phyloP scores from a whole-genome alignment of 176 grass and related monocot genomes.

The Oryza glumipatula region DNA sequence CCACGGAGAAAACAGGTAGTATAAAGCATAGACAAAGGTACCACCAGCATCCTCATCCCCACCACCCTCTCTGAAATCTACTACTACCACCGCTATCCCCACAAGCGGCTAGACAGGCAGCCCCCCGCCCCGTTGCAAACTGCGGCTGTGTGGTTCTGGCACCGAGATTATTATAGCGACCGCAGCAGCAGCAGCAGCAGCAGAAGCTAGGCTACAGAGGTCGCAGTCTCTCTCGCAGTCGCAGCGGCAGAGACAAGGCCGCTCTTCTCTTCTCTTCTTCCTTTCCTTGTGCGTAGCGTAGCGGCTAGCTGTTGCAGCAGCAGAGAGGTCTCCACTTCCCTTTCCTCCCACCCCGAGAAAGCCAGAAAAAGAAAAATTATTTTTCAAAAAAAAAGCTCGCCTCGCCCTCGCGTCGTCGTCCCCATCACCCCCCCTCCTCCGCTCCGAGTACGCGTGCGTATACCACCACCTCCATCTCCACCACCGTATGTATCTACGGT shows the following conservation, averaged over 20 bases:
- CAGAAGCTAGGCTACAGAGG: conserved; percentile 21
- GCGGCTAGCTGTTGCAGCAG: background rate
- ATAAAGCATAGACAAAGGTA: background rate
- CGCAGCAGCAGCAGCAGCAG: background rate
- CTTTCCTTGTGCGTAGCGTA: background rate
- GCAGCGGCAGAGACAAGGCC: conserved; percentile 3
- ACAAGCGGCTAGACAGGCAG: background rate
- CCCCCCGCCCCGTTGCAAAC: background rate
- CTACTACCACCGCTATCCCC: too few relatives aligned
- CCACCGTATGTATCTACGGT: conserved; percentile 59
- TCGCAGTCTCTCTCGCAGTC: conserved; percentile 24
- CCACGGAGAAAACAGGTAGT: rapidly evolving
- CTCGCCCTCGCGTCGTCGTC: conserved; percentile 35
- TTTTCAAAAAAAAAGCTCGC: conserved; percentile 30
- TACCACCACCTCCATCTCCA: background rate
- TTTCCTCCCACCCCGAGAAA: background rate
- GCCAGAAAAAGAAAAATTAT: background rate
- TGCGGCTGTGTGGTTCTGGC: conserved; percentile 20
- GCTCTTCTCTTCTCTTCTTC: conserved; percentile 22
- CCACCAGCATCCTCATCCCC: background rate
- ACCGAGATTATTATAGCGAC: conserved; percentile 39
- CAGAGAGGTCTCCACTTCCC: background rate
- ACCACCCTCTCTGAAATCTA: background rate
- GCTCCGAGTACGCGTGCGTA: conserved; percentile 35
- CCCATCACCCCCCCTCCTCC: background rate